A percentile compares a stretch with the other conserved stretches of the same genome.
Evolutionary conservation across 1,139 yeast species (phyloP).

Genomic region (Nadsonia commutata): DNA sequence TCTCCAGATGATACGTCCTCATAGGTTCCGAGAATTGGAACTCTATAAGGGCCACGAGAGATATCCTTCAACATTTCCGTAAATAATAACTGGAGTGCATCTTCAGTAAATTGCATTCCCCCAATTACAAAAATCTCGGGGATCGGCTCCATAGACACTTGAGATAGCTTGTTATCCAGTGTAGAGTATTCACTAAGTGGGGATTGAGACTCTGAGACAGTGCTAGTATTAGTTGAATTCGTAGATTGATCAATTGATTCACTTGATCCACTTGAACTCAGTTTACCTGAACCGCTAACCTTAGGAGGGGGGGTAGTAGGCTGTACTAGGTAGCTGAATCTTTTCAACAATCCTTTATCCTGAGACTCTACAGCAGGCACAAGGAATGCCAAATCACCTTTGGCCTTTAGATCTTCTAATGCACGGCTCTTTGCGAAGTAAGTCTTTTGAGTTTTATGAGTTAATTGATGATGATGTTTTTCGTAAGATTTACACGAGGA

Average conservation of each 20-base stretch:
- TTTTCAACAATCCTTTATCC: not conserved
- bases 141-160: not conserved
- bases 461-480: conserved; percentile 27
- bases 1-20: conserved; percentile 46
- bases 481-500: conserved; percentile 38
- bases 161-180: not conserved
- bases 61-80: conserved; percentile 26
- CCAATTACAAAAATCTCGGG: conserved; percentile 18
- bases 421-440: conserved; percentile 63
- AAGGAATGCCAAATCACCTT: conserved; percentile 8
- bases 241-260: not conserved
- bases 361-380: not conserved
- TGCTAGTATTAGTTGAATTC: not conserved
- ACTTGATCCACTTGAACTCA: not conserved
- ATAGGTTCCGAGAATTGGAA: conserved; percentile 48
- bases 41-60: conserved; percentile 30
- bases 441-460: conserved; percentile 42
- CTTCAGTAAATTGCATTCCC: conserved; percentile 11
- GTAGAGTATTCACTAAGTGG: conserved; percentile 4
- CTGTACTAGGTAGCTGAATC: conserved; percentile 1
- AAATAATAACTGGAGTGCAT: conserved; percentile 22
- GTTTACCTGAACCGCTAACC: not conserved
- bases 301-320: conserved; percentile 1
- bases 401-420: conserved; percentile 35
- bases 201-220: not conserved